A percentile compares a stretch with the other conserved stretches of the same genome.
phyloP scores from a whole-genome alignment of 805 yeast genomes.

The Starmerella davenportii region DNA sequence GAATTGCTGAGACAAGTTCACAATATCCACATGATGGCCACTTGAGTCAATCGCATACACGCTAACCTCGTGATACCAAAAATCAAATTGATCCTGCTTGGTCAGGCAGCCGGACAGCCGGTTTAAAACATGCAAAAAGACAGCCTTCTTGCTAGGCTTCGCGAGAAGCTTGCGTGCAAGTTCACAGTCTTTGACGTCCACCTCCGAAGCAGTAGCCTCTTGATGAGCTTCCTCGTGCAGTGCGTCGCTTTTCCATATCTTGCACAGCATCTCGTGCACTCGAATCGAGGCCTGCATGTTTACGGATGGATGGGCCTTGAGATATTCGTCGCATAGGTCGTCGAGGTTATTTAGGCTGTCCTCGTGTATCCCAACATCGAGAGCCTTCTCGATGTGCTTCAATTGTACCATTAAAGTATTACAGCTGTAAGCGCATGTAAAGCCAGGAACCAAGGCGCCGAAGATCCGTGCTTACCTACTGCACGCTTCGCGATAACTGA shows the following conservation, averaged over 20 bases:
- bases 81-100: constrained; percentile 19
- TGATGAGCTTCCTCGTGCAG: too few species aligned
- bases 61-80: constrained; percentile 35
- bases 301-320: constrained; percentile 10
- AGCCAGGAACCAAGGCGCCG: too few species aligned
- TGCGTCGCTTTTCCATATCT: too few species aligned
- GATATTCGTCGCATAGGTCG: constrained; percentile 8
- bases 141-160: constrained; percentile 11
- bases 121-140: constrained; percentile 20
- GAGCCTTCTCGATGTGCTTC: constrained; percentile 13
- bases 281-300: constrained; percentile 17
- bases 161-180: background rate
- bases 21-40: constrained; percentile 30
- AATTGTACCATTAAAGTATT: constrained; percentile 1
- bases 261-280: constrained; percentile 23
- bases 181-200: background rate
- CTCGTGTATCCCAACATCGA: constrained; percentile 13
- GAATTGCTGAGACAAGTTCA: constrained; percentile 21
- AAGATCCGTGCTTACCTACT: too few species aligned
- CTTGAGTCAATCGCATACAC: constrained; percentile 42
- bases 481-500: too few species aligned
- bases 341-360: constrained; percentile 6
- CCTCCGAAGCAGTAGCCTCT: background rate
- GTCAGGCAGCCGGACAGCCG: constrained; percentile 21
- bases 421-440: too few species aligned